These are phyloP conservation scores for Macrocybe gigantea DNA, from an alignment of 768 basidiomycete genomes.

Conservation along the genomic window DNA sequence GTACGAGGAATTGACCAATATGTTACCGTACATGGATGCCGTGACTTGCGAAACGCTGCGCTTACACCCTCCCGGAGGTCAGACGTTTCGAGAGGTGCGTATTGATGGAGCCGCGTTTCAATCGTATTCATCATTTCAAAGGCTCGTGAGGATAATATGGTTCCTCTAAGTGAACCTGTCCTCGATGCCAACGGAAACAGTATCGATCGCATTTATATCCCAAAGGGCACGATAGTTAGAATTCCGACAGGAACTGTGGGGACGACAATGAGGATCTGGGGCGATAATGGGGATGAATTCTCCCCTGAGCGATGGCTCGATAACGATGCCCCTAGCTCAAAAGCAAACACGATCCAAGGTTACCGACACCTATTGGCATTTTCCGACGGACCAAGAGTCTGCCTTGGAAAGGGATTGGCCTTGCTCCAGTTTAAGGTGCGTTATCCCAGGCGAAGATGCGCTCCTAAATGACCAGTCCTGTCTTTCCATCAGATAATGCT, in stretches of 20 bases:
- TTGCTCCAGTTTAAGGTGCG: not conserved
- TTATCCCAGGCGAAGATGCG: no score
- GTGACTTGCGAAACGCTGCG: not conserved
- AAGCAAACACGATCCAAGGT: not conserved
- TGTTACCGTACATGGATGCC: not conserved
- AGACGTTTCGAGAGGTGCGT: not conserved
- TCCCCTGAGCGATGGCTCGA: not conserved
- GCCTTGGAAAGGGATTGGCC: conserved; percentile 1
- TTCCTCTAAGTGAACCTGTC: not conserved
- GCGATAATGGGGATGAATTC: not conserved
- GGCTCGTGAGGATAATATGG: conserved; percentile 2
- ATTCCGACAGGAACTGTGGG: not conserved
- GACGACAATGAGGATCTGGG: not conserved
- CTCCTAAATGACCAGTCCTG: no score
- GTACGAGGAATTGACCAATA: not conserved
- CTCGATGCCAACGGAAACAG: not conserved
- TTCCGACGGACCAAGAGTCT: not conserved
- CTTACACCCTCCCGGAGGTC: not conserved
- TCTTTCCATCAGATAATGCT: conserved; percentile 24
- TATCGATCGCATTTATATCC: not conserved
- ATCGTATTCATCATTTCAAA: no score
- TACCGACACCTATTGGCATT: conserved; percentile 1
- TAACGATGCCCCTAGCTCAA: not conserved
- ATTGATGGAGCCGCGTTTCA: no score
- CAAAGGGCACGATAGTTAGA: not conserved